Evolutionary conservation across 2,329 filamentous ascomycete genomes (phyloP), one percentile per base, ranked within the genome.

Genomic region (Xylariales sp.): DNA sequence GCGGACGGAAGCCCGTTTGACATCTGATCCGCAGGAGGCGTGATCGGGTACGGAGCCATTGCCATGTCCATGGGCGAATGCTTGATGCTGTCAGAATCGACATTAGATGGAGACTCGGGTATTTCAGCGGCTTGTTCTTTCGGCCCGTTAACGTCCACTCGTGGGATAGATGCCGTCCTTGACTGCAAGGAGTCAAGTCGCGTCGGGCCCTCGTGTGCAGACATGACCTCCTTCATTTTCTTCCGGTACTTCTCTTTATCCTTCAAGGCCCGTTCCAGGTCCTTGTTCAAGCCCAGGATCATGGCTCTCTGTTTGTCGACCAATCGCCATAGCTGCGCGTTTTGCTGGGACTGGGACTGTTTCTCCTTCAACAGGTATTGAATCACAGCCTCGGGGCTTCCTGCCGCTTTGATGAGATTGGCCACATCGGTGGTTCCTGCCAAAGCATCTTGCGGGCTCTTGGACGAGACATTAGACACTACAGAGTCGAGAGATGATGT

Each of bases 291-390:
- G 6, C 90, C 91, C 15, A 95, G 65, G 41, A 98, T 89, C 82
- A 98, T 90, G 12, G 88, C 82, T 47, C 91, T 78, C 63, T 98
- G 93, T 68, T 98, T 97, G 62, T 97, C 91, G 37, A 98, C 89
- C 34, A 98, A 69, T 38, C 89, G 84, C 93, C 93, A 98, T 55
- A 98, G 68, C 61, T 98, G 91, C 14, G 83, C 74, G 59, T 97
- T 97, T 58, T 97, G 93, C 51, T 88, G 84, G 4, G 87, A 80
- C 41, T 89, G 86, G 36, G 88, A 86, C 48, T 91, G 82, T 62
- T 96, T 97, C 59, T 98, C 93, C 59, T 87, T 94, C 49, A 96
- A 68, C 37, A 98, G 69, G 55, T 93, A 88, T 52, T 88, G 79
- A 46, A 98, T 88, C 4, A 94, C 85, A 5, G 86, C 87, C 60